Base-by-base conservation (phyloP, 1,284 basidiomycete genomes). In the Earliella scabrosa region DNA sequence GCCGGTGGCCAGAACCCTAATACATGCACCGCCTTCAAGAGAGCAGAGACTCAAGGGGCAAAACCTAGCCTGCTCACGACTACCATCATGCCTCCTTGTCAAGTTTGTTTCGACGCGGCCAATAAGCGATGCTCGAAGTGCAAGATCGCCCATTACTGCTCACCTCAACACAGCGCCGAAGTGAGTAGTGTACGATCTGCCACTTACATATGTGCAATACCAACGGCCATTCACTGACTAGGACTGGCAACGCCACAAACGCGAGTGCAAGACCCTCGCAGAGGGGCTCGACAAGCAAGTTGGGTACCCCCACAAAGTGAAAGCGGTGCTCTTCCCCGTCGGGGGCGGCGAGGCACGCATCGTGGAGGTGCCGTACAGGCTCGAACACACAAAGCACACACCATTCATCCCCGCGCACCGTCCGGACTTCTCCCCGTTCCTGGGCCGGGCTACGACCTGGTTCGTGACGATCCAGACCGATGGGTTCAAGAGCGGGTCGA, bases 171-270 rank as follows among this genome's bases (percentile, higher is more conserved):
- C 24, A 24, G 4, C 18, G 29, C 24, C n/a, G n/a, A n/a, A n/a
- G 49, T 50, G 21, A 43, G 49, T 23, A 9, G n/a, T n/a, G n/a
- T n/a, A n/a, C n/a, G n/a, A n/a, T n/a, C n/a, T n/a, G n/a, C n/a
- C n/a, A n/a, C n/a, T n/a, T n/a, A n/a, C n/a, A n/a, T n/a, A n/a
- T n/a, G n/a, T n/a, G n/a, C n/a, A n/a, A n/a, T n/a, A n/a, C n/a
- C n/a, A n/a, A n/a, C n/a, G n/a, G n/a, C n/a, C 3, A 38, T 14
- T 21, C 16, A n/a, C 26, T 38, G 13, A 7, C 36, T 18, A 58
- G 52, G 57, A 54, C 29, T 54, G 48, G 52, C 21, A 18, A 32
- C 51, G 59, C 16, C 50, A 52, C 34, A 52, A 45, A 18, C 41
- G 32, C 23, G 50, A 52, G 32, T 52, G 43, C 26, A n/a, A 21